Base-by-base conservation (phyloP, 768 basidiomycete genomes). In the Kwoniella botswanensis region DNA sequence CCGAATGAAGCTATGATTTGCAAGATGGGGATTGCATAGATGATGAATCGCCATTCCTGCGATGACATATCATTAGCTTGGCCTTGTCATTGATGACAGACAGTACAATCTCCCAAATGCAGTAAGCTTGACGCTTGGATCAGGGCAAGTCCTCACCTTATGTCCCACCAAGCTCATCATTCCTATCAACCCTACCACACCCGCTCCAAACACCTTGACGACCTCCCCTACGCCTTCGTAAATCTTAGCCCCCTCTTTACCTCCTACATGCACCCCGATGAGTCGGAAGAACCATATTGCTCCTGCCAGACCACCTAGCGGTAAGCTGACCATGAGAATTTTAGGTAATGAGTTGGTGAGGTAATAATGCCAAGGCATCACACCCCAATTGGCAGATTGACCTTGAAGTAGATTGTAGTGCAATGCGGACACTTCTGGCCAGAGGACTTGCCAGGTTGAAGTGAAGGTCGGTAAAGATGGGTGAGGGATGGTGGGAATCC, bases 351-450 rank as follows among this genome's bases (percentile, higher is more conserved):
- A 70, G 43, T 78, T 74, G 1, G 72, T 69, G 35, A 76, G 55
- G 65, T 79, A 78, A 52, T 76, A 74, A 55, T 76, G 74, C 63
- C 46, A 55, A 6, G 64, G 54, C 66, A 59, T 59, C 82, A 96
- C 93, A 72, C 97, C 97, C 97, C 97, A 99, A 21, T 94, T 89
- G 0, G 90, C 85, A 29, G 91, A 90, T 82, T 96, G 94, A 15
- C 94, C 94, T 79, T 93, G 83, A 5, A 90, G 85, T 26, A 98
- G 88, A 79, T 98, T 99, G 85, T 93, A 99, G 73, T 89, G 89
- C 12, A 95, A 73, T 0, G 88, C 87, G 1, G 88, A 86, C 17
- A 92, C 85, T 80, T 98, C 97, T 0, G 97, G 95, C 95, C 94
- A 98, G 0, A 95, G 79, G 4, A 88, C 86, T 76, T 78, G 72